Evolutionary conservation across 2,329 filamentous ascomycete species (phyloP).

Genomic region (Shiraia bambusicola): DNA sequence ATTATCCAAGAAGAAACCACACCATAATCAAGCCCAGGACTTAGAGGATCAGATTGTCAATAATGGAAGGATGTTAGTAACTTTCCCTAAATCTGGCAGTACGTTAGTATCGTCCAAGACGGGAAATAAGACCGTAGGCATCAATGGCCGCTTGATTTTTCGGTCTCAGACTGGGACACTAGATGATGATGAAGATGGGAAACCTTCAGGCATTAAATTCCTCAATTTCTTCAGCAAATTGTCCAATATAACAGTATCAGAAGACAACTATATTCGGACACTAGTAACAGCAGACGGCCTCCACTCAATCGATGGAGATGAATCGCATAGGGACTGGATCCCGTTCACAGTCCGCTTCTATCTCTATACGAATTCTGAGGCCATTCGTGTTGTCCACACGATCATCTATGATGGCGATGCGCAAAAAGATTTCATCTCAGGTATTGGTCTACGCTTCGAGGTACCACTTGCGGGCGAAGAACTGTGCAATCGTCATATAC

Average conservation of each 20-base stretch:
- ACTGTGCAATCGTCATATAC: conserved; percentile 60
- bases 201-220: conserved; percentile 43
- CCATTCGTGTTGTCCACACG: conserved; percentile 58
- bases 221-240: conserved; percentile 55
- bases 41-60: conserved; percentile 29
- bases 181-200: conserved; percentile 43
- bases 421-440: conserved; percentile 55
- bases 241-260: conserved; percentile 53
- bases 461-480: conserved; percentile 57
- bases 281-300: conserved; percentile 52
- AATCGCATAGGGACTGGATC: conserved; percentile 52
- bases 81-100: conserved; percentile 38
- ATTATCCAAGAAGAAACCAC: conserved; percentile 14
- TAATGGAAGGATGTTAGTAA: conserved; percentile 37
- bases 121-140: conserved; percentile 46
- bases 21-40: conserved; percentile 25
- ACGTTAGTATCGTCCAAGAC: conserved; percentile 33
- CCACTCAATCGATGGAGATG: conserved; percentile 31
- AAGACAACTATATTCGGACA: conserved; percentile 47
- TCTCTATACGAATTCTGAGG: conserved; percentile 58
- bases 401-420: conserved; percentile 57
- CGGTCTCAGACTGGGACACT: conserved; percentile 54
- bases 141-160: conserved; percentile 51
- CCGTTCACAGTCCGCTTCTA: conserved; percentile 61
- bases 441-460: conserved; percentile 57